A percentile compares a stretch with the other conserved stretches of the same genome.
Evolutionary conservation across 2,329 filamentous ascomycete species (phyloP).

Genomic region (Fusarium sterilihyphosum): DNA sequence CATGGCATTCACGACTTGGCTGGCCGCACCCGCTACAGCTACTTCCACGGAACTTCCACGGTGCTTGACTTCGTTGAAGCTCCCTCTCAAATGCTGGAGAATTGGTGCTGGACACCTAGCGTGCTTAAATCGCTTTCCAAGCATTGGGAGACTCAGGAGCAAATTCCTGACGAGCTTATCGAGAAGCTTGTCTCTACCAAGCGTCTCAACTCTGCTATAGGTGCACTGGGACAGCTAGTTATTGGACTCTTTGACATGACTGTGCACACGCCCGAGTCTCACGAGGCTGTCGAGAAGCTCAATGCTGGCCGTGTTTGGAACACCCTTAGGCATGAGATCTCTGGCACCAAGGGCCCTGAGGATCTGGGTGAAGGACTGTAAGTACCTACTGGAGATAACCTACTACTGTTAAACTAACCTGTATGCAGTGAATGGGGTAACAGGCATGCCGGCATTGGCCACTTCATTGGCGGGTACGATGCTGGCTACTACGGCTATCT

Average conservation of each 20-base stretch:
- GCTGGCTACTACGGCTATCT: constrained; percentile 84
- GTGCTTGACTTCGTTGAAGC: constrained; percentile 78
- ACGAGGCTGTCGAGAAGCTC: constrained; percentile 73
- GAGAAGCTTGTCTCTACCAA: constrained; percentile 79
- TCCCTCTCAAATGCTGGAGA: constrained; percentile 78
- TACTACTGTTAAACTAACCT: constrained; percentile 40
- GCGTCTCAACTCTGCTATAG: constrained; percentile 82
- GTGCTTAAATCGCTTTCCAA: constrained; percentile 74
- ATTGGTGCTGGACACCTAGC: constrained; percentile 77
- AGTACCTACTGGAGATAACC: constrained; percentile 37
- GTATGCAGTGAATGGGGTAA: constrained; percentile 72
- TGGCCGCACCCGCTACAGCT: constrained; percentile 69
- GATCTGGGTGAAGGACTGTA: constrained; percentile 66
- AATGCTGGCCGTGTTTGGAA: constrained; percentile 77
- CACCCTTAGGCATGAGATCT: constrained; percentile 75
- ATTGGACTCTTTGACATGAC: constrained; percentile 89
- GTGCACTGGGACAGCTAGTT: constrained; percentile 81
- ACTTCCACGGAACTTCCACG: constrained; percentile 74
- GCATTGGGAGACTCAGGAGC: constrained; percentile 76
- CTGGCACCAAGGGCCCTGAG: constrained; percentile 79
- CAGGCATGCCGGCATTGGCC: constrained; percentile 82
- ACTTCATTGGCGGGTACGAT: constrained; percentile 86
- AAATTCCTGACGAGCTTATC: constrained; percentile 79
- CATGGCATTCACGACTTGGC: constrained; percentile 77
- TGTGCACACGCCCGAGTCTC: constrained; percentile 75